Conservation (phyloP, 2,329 filamentous ascomycete species). For the Podosphaera xanthii region DNA sequence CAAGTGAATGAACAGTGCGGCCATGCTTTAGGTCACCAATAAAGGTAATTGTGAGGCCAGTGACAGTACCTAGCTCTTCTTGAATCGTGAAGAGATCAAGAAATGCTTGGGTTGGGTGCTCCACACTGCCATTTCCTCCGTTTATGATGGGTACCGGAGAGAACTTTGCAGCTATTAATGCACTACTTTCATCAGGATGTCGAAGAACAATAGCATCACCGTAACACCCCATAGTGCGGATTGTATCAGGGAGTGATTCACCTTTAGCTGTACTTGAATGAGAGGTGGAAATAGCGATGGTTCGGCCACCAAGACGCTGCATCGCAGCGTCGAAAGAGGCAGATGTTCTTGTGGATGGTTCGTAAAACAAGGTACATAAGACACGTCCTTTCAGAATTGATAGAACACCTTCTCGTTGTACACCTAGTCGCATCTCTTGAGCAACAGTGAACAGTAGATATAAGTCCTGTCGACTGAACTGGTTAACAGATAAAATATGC, state of each 20-base stretch:
- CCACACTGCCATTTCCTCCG: conserved; percentile 81
- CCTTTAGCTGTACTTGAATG: conserved; percentile 86
- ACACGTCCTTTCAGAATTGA: conserved; percentile 70
- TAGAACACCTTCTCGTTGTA: conserved; percentile 76
- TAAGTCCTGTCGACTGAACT: conserved; percentile 70
- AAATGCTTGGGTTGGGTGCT: conserved; percentile 95
- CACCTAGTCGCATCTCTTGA: conserved; percentile 89
- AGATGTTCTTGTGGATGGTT: conserved; percentile 88
- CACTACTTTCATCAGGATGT: conserved; percentile 64
- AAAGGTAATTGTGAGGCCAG: conserved; percentile 89
- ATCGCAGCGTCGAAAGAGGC: conserved; percentile 94
- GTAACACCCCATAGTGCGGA: conserved; percentile 85
- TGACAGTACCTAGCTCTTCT: conserved; percentile 87
- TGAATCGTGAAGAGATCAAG: conserved; percentile 95
- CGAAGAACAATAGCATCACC: conserved; percentile 89
- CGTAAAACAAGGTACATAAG: conserved; percentile 86
- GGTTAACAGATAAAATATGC: conserved; percentile 76
- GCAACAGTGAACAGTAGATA: conserved; percentile 91
- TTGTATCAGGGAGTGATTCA: conserved; percentile 77
- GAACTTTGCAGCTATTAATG: conserved; percentile 65
- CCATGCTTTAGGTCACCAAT: conserved; percentile 83
- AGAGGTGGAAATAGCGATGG: conserved; percentile 57
- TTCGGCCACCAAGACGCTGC: conserved; percentile 86
- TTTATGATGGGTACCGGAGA: conserved; percentile 88
- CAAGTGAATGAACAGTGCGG: conserved; percentile 81